Evolutionary conservation across 306 rosid genomes (phyloP).

Genomic region (Betula pendula): DNA sequence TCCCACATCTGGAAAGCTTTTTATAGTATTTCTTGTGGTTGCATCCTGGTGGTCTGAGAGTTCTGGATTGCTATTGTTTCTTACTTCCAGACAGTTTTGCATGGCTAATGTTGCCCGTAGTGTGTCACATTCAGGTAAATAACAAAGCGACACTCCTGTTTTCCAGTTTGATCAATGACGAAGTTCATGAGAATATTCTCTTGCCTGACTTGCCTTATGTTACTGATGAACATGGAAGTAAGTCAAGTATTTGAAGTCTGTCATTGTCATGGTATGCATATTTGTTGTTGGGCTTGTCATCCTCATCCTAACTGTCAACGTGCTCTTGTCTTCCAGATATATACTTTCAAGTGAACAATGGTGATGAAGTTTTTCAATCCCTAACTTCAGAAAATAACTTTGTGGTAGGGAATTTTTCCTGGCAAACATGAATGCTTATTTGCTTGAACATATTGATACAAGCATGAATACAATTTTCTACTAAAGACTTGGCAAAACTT

Average conservation of each 20-base stretch:
- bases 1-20: background rate
- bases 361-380: constrained; percentile 69
- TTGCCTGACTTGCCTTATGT: constrained; percentile 96
- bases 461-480: background rate
- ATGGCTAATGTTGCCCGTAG: constrained; percentile 42
- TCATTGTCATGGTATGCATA: constrained; percentile 9
- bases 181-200: constrained; percentile 73
- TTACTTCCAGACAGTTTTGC: constrained; percentile 18
- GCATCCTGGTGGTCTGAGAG: background rate
- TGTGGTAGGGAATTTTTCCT: constrained; percentile 62
- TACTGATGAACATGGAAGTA: constrained; percentile 94
- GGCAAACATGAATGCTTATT: background rate
- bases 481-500: background rate
- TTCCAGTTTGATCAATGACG: constrained; percentile 62
- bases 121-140: constrained; percentile 64
- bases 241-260: constrained; percentile 46
- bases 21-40: constrained; percentile 1
- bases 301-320: constrained; percentile 31
- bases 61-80: constrained; percentile 7
- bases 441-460: background rate
- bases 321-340: constrained; percentile 58
- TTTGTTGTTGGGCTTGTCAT: constrained; percentile 25
- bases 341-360: constrained; percentile 79
- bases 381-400: constrained; percentile 77
- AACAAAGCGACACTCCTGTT: constrained; percentile 91